Evolutionary conservation across 2,329 filamentous ascomycete genomes (phyloP).

Genomic region (Pyrenochaeta sp.): DNA sequence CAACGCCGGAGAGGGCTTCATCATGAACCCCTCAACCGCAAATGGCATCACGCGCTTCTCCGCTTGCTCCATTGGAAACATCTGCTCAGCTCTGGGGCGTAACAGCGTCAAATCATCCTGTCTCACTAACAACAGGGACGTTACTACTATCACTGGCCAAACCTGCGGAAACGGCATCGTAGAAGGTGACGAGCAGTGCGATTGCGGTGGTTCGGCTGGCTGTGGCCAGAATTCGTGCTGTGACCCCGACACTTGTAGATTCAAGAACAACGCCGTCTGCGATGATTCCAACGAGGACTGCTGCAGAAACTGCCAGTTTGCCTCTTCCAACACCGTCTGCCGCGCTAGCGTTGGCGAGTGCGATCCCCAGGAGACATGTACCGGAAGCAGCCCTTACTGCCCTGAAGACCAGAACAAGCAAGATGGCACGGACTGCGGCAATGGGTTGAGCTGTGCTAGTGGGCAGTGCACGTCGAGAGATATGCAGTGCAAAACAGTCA

Average conservation of each 20-base stretch:
- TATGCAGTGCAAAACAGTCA: conserved; percentile 84
- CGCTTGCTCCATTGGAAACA: conserved; percentile 88
- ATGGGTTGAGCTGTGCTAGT: conserved; percentile 79
- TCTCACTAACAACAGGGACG: conserved; percentile 83
- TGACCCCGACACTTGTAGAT: conserved; percentile 85
- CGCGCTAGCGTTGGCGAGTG: conserved; percentile 80
- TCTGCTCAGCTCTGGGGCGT: conserved; percentile 84
- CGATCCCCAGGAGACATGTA: conserved; percentile 85
- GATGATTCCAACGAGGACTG: conserved; percentile 87
- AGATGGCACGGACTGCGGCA: conserved; percentile 77
- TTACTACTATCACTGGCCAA: conserved; percentile 81
- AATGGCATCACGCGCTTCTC: conserved; percentile 81
- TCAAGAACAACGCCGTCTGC: conserved; percentile 77
- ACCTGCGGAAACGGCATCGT: conserved; percentile 98
- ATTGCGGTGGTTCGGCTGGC: conserved; percentile 80
- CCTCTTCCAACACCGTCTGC: conserved; percentile 75
- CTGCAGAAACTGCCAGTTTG: conserved; percentile 76
- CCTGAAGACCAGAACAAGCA: conserved; percentile 74
- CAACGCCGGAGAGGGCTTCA: conserved; percentile 78
- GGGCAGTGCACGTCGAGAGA: conserved; percentile 95
- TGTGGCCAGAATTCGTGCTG: conserved; percentile 85
- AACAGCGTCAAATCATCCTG: conserved; percentile 80
- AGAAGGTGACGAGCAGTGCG: conserved; percentile 91
- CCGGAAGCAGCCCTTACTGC: conserved; percentile 75
- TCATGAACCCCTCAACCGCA: conserved; percentile 95